Conservation (phyloP, 768 basidiomycete genomes). For the Rhizopogon salebrosus region DNA sequence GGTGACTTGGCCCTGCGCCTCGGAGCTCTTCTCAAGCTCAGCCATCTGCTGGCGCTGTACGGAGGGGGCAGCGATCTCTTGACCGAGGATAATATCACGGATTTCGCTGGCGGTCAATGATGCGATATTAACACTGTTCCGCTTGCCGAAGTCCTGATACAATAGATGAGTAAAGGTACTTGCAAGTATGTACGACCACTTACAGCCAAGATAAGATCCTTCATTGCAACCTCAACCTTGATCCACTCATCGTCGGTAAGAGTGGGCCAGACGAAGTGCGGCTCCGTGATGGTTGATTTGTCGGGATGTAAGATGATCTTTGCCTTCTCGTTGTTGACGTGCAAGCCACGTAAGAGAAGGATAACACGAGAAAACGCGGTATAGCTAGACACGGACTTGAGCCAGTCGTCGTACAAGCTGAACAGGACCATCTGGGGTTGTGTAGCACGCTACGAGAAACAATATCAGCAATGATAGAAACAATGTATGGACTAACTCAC, state of each 20-base stretch:
- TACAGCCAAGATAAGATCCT: conserved; percentile 89
- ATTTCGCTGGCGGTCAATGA: conserved; percentile 96
- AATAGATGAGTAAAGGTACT: conserved; percentile 12
- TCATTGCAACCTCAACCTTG: conserved; percentile 97
- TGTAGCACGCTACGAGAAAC: conserved; percentile 65
- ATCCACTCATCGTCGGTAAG: conserved; percentile 96
- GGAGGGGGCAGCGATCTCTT: conserved; percentile 95
- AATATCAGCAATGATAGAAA: neutral
- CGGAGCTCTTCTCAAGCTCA: conserved; percentile 93
- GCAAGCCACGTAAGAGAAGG: conserved; percentile 91
- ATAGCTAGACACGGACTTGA: conserved; percentile 98
- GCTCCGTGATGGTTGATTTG: conserved; percentile 94
- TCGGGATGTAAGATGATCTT: conserved; percentile 98
- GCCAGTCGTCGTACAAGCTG: conserved; percentile 98
- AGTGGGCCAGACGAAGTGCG: conserved; percentile 97
- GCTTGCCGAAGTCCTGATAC: conserved; percentile 89
- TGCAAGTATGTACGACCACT: conserved; percentile 15
- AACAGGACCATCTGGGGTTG: conserved; percentile 99
- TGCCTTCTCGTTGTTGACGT: conserved; percentile 99
- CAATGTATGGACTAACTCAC: conserved; percentile 31
- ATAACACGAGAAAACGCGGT: conserved; percentile 98
- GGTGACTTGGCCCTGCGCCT: conserved; percentile 92
- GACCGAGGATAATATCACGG: conserved; percentile 96
- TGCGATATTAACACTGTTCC: conserved; percentile 98
- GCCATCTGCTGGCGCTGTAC: conserved; percentile 99